A percentile compares a stretch with the other conserved stretches of the same genome.
phyloP scores from a whole-genome alignment of 139 green algal genomes.

The Chara braunii region DNA sequence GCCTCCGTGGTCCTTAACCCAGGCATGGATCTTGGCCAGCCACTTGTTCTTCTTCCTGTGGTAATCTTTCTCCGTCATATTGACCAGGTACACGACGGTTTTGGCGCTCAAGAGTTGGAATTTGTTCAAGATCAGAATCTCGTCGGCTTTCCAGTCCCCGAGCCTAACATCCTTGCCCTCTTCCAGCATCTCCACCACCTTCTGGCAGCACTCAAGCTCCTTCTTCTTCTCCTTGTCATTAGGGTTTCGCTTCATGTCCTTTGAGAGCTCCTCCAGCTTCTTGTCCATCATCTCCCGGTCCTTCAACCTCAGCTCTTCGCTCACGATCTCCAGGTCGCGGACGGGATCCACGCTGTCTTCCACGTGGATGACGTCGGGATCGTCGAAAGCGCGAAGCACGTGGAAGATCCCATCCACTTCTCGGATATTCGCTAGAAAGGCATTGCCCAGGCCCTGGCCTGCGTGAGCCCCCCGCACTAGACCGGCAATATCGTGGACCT shows the following conservation, averaged over 20 bases:
- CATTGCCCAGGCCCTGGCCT: slow-evolving; percentile 92
- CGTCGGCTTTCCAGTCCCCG: slow-evolving; percentile 37
- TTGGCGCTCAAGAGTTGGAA: slow-evolving; percentile 78
- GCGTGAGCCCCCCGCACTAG: slow-evolving; percentile 79
- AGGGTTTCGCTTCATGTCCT: slow-evolving; percentile 33
- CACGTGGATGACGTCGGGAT: slow-evolving; percentile 75
- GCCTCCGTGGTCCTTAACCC: slow-evolving; percentile 74
- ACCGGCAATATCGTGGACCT: slow-evolving; percentile 94
- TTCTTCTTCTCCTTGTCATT: slow-evolving; percentile 43
- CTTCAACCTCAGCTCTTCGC: slow-evolving; percentile 66
- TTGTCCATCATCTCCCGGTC: slow-evolving; percentile 39
- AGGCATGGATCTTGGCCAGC: slow-evolving; percentile 87
- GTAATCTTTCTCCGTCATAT: slow-evolving; percentile 85
- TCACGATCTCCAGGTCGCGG: slow-evolving; percentile 95
- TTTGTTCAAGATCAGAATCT: slow-evolving; percentile 32
- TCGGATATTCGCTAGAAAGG: slow-evolving; percentile 92
- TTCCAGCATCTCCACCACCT: slow-evolving; percentile 31
- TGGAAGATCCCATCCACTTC: slow-evolving; percentile 98
- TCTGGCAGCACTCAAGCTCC: slow-evolving; percentile 19
- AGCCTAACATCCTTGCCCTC: slow-evolving; percentile 37
- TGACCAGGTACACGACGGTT: slow-evolving; percentile 92
- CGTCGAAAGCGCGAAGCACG: slow-evolving; percentile 85
- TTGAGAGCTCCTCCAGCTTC: slow-evolving; percentile 18
- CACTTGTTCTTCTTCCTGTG: slow-evolving; percentile 98
- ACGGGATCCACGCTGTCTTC: slow-evolving; percentile 94